Evolutionary conservation across 208 protist species (phyloP).

Genomic region (Angomonas ambiguus): DNA sequence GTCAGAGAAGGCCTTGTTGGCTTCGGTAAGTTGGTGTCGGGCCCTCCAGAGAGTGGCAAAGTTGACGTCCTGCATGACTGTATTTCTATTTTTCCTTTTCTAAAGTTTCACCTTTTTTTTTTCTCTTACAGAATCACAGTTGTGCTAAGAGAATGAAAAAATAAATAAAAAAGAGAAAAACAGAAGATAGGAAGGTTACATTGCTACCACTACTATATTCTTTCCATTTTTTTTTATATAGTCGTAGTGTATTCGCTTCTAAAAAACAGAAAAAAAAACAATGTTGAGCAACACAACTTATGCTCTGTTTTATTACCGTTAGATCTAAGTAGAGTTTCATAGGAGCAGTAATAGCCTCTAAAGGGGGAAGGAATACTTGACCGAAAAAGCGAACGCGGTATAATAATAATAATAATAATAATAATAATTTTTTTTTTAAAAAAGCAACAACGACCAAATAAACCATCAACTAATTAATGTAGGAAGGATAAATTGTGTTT

Average conservation of each 20-base stretch:
- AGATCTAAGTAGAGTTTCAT: background rate
- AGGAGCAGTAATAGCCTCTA: too few relatives aligned
- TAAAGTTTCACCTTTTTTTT: background rate
- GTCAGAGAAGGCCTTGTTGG: background rate
- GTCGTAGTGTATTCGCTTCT: too few relatives aligned
- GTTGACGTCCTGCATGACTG: background rate
- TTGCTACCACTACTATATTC: background rate
- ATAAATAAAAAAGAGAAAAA: slow-evolving; percentile 11
- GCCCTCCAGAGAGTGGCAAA: background rate
- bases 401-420: background rate
- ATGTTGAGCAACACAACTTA: background rate
- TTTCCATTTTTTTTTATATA: background rate
- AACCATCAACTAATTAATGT: background rate
- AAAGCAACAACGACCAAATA: background rate
- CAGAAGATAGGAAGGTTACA: slow-evolving; percentile 6
- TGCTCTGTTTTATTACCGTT: background rate
- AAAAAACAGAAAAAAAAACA: slow-evolving; percentile 17
- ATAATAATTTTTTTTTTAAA: background rate
- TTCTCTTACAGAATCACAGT: background rate
- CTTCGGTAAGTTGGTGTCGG: background rate
- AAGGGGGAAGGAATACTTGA: too few relatives aligned
- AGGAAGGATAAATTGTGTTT: background rate
- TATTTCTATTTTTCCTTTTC: background rate
- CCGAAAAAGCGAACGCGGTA: background rate
- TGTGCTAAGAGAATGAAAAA: slow-evolving; percentile 10